phyloP scores from a whole-genome alignment of 208 protist genomes.

The Porcisia deanei region DNA sequence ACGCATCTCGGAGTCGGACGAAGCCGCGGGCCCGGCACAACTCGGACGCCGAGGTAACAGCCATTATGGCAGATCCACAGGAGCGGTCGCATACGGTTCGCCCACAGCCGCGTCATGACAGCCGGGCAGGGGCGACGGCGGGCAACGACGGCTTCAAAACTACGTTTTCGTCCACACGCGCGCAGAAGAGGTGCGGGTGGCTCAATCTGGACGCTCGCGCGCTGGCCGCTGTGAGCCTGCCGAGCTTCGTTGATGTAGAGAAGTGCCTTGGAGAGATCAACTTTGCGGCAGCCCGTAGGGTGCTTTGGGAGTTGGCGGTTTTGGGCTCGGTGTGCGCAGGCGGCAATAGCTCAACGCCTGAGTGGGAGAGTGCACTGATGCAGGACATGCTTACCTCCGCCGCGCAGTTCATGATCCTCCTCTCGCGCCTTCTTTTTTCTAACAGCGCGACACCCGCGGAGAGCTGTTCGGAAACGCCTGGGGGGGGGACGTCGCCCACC shows the following conservation, averaged over 20 bases:
- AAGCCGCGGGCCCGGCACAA: background rate
- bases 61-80: background rate
- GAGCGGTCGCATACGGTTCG: conserved; percentile 5
- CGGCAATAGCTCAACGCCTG: conserved; percentile 8
- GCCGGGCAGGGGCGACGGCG: background rate
- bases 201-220: conserved; percentile 12
- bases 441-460: conserved; percentile 2
- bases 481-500: background rate
- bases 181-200: conserved; percentile 14
- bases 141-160: background rate
- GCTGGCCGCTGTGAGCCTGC: conserved; percentile 12
- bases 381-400: conserved; percentile 24
- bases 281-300: conserved; percentile 16
- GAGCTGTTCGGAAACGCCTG: background rate
- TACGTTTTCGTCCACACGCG: background rate
- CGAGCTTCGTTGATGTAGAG: conserved; percentile 11
- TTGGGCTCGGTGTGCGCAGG: conserved; percentile 21
- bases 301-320: conserved; percentile 33
- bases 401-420: conserved; percentile 27
- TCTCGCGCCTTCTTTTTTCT: conserved; percentile 28
- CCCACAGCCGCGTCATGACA: background rate
- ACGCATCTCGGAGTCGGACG: background rate
- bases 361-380: conserved; percentile 4
- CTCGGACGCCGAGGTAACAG: background rate
- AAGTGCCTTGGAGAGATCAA: conserved; percentile 14